A percentile compares a stretch with the other conserved stretches of the same genome.
Evolutionary conservation across 2,329 filamentous ascomycete species (phyloP).

Genomic region (Neopestalotiopsis sp.): DNA sequence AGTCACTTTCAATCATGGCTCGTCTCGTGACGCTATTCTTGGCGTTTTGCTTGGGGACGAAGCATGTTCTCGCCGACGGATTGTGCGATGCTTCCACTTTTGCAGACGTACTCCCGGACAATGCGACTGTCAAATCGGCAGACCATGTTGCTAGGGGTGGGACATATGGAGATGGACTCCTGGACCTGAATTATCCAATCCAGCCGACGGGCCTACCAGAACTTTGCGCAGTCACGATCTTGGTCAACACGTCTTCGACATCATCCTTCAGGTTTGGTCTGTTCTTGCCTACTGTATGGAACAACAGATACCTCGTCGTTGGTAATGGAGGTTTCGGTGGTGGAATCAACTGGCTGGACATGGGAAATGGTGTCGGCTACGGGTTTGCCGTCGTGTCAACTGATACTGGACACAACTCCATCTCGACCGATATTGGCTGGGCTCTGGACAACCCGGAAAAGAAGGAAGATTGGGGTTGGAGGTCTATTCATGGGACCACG

Average conservation of each 20-base stretch:
- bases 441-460: slow-evolving; percentile 28
- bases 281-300: slow-evolving; percentile 40
- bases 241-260: slow-evolving; percentile 32
- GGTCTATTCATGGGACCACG: slow-evolving; percentile 29
- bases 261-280: slow-evolving; percentile 39
- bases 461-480: slow-evolving; percentile 22
- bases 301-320: slow-evolving; percentile 35
- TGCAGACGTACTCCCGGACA: slow-evolving; percentile 1
- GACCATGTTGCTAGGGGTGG: neutral
- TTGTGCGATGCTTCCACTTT: slow-evolving; percentile 2
- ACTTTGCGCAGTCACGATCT: slow-evolving; percentile 39
- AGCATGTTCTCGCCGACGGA: neutral
- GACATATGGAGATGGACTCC: slow-evolving; percentile 18
- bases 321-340: slow-evolving; percentile 41
- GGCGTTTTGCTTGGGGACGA: neutral
- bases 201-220: slow-evolving; percentile 37
- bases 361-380: slow-evolving; percentile 30
- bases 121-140: slow-evolving; percentile 3
- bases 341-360: slow-evolving; percentile 39
- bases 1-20: neutral
- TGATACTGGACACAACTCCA: slow-evolving; percentile 36
- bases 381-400: slow-evolving; percentile 40
- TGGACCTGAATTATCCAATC: slow-evolving; percentile 27
- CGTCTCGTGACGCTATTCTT: neutral
- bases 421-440: slow-evolving; percentile 27